These are phyloP conservation scores for Tylopilus rubrobrunneus DNA, from an alignment of 768 basidiomycete genomes.

Conservation along the genomic window DNA sequence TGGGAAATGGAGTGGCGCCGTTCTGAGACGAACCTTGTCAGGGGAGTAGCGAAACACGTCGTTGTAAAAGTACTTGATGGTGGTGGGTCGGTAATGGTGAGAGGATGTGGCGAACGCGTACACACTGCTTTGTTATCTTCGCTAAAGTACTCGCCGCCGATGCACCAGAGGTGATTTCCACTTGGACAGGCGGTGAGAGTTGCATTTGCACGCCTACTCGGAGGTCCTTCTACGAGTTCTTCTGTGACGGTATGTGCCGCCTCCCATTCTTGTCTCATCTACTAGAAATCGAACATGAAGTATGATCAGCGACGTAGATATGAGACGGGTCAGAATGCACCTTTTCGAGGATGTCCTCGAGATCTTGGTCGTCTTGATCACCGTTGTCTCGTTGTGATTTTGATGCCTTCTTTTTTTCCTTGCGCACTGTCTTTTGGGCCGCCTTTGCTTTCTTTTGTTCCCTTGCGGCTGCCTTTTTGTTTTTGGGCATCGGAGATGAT, in stretches of 20 bases:
- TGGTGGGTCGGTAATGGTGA: background rate
- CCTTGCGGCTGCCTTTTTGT: constrained; percentile 44
- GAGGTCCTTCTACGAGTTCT: constrained; percentile 79
- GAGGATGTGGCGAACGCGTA: background rate
- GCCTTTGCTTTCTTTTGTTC: constrained; percentile 66
- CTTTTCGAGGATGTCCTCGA: constrained; percentile 81
- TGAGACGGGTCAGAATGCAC: constrained; percentile 33
- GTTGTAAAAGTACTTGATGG: constrained; percentile 72
- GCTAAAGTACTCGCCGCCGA: constrained; percentile 84
- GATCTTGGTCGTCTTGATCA: constrained; percentile 69
- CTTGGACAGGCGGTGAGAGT: constrained; percentile 76
- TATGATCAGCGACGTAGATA: background rate
- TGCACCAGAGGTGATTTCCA: constrained; percentile 78
- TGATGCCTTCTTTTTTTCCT: constrained; percentile 57
- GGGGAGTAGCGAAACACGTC: constrained; percentile 86
- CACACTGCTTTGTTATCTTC: constrained; percentile 79
- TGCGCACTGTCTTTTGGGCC: constrained; percentile 63
- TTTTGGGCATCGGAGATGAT: constrained; percentile 16
- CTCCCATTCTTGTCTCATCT: constrained; percentile 84
- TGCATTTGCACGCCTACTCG: constrained; percentile 78
- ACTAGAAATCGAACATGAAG: constrained; percentile 31
- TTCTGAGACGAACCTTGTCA: constrained; percentile 51
- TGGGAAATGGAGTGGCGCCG: background rate
- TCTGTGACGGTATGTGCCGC: constrained; percentile 78
- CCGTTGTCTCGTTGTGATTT: constrained; percentile 43